Percentiles rank a stretch among this genome's conserved stretches.
Evolutionary conservation across 192 early-diverging fungal species (phyloP).

Genomic region (Allomyces javanicus): DNA sequence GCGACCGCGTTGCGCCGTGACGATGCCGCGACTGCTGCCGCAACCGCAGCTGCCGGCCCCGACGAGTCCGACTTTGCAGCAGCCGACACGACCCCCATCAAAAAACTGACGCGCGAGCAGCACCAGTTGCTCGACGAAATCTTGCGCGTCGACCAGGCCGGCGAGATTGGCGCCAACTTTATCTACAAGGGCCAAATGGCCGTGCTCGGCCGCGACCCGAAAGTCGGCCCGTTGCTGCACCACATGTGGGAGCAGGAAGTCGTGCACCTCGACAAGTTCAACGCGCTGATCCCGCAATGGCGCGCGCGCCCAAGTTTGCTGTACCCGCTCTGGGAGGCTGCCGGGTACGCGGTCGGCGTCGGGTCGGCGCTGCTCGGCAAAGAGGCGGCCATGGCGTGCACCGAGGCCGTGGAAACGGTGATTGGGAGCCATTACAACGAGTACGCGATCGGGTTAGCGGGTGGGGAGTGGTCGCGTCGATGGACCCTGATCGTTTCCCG

Average conservation of each 20-base stretch:
- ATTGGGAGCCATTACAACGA: slow-evolving; percentile 95
- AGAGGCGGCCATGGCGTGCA: slow-evolving; percentile 96
- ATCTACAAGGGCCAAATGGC: slow-evolving; percentile 93
- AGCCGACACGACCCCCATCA: too few species aligned
- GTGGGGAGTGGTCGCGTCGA: too few species aligned
- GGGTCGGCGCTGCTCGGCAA: slow-evolving; percentile 77
- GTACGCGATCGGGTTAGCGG: slow-evolving; percentile 14
- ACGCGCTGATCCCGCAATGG: slow-evolving; percentile 48
- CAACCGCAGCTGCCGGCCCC: too few species aligned
- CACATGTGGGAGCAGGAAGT: slow-evolving; percentile 97
- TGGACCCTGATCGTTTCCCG: too few species aligned
- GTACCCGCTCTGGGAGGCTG: slow-evolving; percentile 65
- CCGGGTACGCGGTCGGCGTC: slow-evolving; percentile 68
- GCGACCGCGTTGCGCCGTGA: too few species aligned
- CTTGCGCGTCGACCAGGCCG: slow-evolving; percentile 92
- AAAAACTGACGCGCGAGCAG: slow-evolving; percentile 23
- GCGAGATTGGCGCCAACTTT: slow-evolving; percentile 83
- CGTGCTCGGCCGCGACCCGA: slow-evolving; percentile 45
- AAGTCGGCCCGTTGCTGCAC: slow-evolving; percentile 39
- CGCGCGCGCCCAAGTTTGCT: slow-evolving; percentile 70
- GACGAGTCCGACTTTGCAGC: too few species aligned
- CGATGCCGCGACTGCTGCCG: too few species aligned
- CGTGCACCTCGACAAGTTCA: slow-evolving; percentile 57
- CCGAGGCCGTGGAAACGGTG: slow-evolving; percentile 89
- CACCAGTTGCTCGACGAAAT: slow-evolving; percentile 42